Evolutionary conservation across 2,329 filamentous ascomycete genomes (phyloP).

Genomic region (Cladophialophora yegresii): DNA sequence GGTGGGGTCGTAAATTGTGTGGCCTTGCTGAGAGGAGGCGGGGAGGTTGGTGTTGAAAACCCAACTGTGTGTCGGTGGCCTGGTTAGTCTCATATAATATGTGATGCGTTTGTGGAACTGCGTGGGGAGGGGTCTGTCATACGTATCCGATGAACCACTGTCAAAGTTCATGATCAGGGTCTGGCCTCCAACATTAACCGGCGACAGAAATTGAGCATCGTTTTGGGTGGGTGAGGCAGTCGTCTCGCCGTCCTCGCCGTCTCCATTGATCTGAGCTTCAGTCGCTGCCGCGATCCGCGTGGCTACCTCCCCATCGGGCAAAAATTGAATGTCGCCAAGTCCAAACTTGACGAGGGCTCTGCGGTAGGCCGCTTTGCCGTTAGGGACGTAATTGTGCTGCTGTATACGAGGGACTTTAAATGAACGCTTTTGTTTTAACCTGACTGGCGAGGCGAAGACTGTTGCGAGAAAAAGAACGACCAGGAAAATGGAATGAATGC

Average conservation of each 20-base stretch:
- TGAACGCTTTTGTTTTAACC: constrained; percentile 45
- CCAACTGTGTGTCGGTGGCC: constrained; percentile 54
- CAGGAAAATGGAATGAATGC: constrained; percentile 34
- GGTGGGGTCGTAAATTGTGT: constrained; percentile 57
- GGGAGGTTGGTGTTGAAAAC: constrained; percentile 66
- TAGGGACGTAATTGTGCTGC: constrained; percentile 58
- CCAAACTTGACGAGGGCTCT: constrained; percentile 69
- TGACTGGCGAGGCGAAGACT: constrained; percentile 42
- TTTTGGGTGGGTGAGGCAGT: constrained; percentile 65
- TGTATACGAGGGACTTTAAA: constrained; percentile 63
- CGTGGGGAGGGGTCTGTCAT: constrained; percentile 39
- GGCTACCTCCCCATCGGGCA: constrained; percentile 38
- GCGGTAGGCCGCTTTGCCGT: constrained; percentile 64
- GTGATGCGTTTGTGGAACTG: background rate
- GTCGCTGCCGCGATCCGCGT: constrained; percentile 38
- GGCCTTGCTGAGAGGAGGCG: constrained; percentile 49
- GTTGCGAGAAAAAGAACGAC: constrained; percentile 40
- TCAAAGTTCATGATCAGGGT: constrained; percentile 71
- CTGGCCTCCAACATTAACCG: constrained; percentile 70
- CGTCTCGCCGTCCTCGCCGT: constrained; percentile 58
- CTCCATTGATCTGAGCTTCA: constrained; percentile 31
- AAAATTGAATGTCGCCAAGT: constrained; percentile 42
- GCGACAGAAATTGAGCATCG: constrained; percentile 70
- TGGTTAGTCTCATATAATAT: constrained; percentile 13
- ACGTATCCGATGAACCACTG: constrained; percentile 73